These are phyloP conservation scores for Coccomyxa sp. DNA, from an alignment of 139 green algal species.

Conservation along the genomic window DNA sequence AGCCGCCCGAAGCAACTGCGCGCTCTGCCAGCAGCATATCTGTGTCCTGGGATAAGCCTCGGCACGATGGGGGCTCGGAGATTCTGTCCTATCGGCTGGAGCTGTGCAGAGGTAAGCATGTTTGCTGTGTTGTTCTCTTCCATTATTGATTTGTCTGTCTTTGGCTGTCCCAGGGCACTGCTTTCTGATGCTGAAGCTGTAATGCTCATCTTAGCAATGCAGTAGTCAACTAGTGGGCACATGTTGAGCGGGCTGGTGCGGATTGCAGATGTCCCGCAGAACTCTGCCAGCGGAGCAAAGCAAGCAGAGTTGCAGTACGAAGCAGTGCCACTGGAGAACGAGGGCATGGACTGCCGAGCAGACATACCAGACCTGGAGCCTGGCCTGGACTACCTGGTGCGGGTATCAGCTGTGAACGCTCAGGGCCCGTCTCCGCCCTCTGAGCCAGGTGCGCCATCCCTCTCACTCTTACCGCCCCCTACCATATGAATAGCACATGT, in stretches of 20 bases:
- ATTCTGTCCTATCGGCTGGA: constrained; percentile 54
- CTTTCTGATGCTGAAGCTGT: background rate
- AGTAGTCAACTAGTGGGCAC: background rate
- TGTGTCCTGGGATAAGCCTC: constrained; percentile 42
- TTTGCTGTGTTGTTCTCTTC: background rate
- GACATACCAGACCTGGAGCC: constrained; percentile 22
- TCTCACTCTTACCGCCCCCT: too few species aligned
- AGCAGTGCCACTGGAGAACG: background rate
- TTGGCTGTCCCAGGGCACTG: background rate
- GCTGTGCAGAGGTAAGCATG: constrained; percentile 16
- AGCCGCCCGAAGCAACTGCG: constrained; percentile 23
- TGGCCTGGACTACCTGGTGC: constrained; percentile 46
- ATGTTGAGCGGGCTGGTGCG: background rate
- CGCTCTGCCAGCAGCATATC: constrained; percentile 31
- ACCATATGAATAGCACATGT: too few species aligned
- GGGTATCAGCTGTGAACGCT: constrained; percentile 46
- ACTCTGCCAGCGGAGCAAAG: background rate
- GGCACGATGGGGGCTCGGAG: constrained; percentile 51
- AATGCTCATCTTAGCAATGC: background rate
- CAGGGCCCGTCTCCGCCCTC: constrained; percentile 30
- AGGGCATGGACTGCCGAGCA: constrained; percentile 5
- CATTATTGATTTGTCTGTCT: background rate
- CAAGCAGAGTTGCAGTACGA: background rate
- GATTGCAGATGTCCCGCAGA: background rate
- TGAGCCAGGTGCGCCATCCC: background rate